Conservation (phyloP, 768 basidiomycete genomes). For the Neoboletus subvelutipes region DNA sequence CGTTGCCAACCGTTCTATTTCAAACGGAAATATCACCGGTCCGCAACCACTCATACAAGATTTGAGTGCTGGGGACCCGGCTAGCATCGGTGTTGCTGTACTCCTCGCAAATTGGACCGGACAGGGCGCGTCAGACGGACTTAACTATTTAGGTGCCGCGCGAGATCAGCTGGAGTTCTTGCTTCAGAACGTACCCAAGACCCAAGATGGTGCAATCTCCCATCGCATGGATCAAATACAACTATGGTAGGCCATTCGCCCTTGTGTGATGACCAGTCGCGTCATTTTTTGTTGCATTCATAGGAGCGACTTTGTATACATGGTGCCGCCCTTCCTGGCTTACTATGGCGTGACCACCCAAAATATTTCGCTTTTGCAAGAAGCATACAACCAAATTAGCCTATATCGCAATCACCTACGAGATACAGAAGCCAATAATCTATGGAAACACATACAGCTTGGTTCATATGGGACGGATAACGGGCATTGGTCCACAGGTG, state of each 20-base stretch:
- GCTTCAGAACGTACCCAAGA: slow-evolving; percentile 54
- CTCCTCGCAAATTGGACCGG: slow-evolving; percentile 60
- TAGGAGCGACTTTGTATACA: slow-evolving; percentile 80
- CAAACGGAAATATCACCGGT: slow-evolving; percentile 43
- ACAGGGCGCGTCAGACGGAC: slow-evolving; percentile 34
- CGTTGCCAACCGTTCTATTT: slow-evolving; percentile 45
- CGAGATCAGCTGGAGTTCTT: slow-evolving; percentile 65
- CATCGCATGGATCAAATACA: slow-evolving; percentile 70
- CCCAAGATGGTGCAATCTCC: slow-evolving; percentile 76
- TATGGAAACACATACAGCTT: slow-evolving; percentile 77
- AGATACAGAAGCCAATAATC: slow-evolving; percentile 46
- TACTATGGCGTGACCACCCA: slow-evolving; percentile 69
- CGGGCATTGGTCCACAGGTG: slow-evolving; percentile 82
- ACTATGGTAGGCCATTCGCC: slow-evolving; percentile 50
- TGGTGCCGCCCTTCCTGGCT: slow-evolving; percentile 86
- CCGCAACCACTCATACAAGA: slow-evolving; percentile 61
- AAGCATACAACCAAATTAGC: slow-evolving; percentile 69
- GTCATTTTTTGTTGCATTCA: background rate
- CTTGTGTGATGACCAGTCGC: background rate
- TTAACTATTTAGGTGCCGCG: slow-evolving; percentile 64
- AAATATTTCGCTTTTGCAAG: slow-evolving; percentile 57
- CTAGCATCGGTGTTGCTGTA: slow-evolving; percentile 72
- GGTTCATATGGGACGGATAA: slow-evolving; percentile 53
- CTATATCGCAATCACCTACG: slow-evolving; percentile 68
- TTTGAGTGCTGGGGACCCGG: slow-evolving; percentile 72